A percentile compares a stretch with the other conserved stretches of the same genome.
These are phyloP conservation scores for Dioscorea dumetorum DNA, from an alignment of 106 monocot species.

Conservation along the genomic window DNA sequence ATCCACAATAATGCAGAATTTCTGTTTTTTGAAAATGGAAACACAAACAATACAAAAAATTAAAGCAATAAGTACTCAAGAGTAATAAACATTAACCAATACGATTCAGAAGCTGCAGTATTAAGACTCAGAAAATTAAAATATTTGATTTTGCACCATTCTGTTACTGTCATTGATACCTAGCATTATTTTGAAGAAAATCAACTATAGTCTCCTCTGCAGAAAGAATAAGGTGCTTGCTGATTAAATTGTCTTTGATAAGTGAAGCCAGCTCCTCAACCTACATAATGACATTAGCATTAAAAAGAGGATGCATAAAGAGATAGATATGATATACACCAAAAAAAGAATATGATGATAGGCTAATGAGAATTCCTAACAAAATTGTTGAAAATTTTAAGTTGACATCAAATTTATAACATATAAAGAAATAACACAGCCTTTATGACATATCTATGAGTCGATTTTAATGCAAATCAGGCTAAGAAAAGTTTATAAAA, in stretches of 20 bases:
- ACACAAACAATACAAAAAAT: neutral
- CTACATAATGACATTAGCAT: constrained; percentile 22
- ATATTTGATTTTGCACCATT: neutral
- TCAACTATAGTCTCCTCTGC: constrained; percentile 56
- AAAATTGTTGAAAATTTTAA: neutral
- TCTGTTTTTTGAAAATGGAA: neutral
- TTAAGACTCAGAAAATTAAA: neutral
- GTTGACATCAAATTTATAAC: neutral
- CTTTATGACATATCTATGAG: neutral
- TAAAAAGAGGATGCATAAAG: neutral
- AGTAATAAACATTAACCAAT: neutral
- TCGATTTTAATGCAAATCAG: neutral
- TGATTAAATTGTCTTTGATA: constrained; percentile 78
- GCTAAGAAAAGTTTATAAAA: neutral
- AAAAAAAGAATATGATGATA: neutral
- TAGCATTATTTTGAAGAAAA: constrained; percentile 56
- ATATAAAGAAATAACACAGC: neutral
- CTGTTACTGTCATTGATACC: constrained; percentile 19
- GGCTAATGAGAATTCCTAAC: neutral
- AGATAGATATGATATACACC: too few species aligned
- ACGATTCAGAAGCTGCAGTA: neutral
- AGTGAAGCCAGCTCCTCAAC: constrained; percentile 92
- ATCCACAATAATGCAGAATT: neutral
- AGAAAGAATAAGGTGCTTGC: constrained; percentile 89
- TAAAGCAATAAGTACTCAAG: neutral